Conservation (phyloP, 1,139 yeast genomes). For the Torulaspora pretoriensis region DNA sequence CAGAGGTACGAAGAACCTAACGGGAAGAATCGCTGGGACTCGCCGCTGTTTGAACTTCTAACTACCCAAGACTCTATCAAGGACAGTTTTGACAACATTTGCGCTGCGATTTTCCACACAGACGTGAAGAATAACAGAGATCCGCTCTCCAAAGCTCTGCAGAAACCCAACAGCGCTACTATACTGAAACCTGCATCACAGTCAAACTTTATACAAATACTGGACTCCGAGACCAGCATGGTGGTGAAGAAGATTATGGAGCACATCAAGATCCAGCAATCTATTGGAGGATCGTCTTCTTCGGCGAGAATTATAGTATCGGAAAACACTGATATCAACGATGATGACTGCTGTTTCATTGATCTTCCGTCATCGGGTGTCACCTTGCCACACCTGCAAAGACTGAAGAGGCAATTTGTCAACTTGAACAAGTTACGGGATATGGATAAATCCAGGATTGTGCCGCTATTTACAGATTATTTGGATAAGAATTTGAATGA, state of each 20-base stretch:
- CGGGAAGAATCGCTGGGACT: conserved; percentile 83
- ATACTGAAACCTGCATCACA: conserved; percentile 66
- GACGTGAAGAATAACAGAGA: conserved; percentile 39
- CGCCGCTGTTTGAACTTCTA: conserved; percentile 75
- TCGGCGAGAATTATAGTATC: conserved; percentile 33
- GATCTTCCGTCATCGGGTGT: conserved; percentile 62
- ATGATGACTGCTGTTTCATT: conserved; percentile 42
- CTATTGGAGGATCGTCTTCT: conserved; percentile 25
- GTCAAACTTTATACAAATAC: conserved; percentile 69
- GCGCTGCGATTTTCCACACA: conserved; percentile 57
- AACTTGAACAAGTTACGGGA: conserved; percentile 74
- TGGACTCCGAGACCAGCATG: conserved; percentile 60
- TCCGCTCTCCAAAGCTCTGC: conserved; percentile 18
- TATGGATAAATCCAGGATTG: conserved; percentile 57
- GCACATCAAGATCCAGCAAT: conserved; percentile 22
- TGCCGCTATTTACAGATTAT: conserved; percentile 69
- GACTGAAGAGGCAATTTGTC: conserved; percentile 78
- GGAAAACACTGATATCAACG: conserved; percentile 36
- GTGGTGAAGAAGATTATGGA: conserved; percentile 28
- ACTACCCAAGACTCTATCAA: conserved; percentile 59
- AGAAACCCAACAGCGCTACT: conserved; percentile 73
- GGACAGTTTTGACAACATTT: conserved; percentile 51
- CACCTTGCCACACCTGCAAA: conserved; percentile 73
- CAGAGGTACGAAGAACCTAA: conserved; percentile 95
- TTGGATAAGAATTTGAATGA: conserved; percentile 42